Evolutionary conservation across 108 stramenopile genomes (phyloP), one percentile per base, ranked within the genome.

Genomic region (Licmophora abbreviata): DNA sequence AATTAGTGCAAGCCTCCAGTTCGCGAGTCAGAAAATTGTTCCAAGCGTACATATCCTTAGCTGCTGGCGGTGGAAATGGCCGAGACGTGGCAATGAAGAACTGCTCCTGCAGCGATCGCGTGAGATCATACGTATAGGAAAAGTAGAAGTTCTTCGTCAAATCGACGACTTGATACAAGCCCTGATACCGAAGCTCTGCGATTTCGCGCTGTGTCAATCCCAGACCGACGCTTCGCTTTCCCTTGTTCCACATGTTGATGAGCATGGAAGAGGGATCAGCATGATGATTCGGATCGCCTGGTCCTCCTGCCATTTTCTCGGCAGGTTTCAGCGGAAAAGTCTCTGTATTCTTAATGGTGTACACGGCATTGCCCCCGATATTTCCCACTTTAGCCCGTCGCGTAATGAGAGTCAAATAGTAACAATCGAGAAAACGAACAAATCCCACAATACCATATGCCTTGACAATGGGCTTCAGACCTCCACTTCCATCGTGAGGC

Each of bases 61-160:
- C 85, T 10, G 87, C 89, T 20, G 80, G 81, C 33, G 81, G 89
- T 20, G 81, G 93, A 56, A 78, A 85, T 7, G 87, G 83, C 24
- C 80, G 46, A 27, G 69, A 64, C 29, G 79, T 77, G 32, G 87
- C 86, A 15, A 87, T 64, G n/a, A 94, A 49, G 57, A 93, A 88
- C 57, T 97, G 96, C 51, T 95, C 85, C 59, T 99, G 98, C 40
- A 97, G 57, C 45, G 83, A 84, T 45, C 86, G 58, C 15, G 96
- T 96, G 49, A 99, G 51, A 44, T 99, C 77, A 69, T 89, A 95
- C 0, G 94, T 93, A 59, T 99, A 99, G 18, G 85, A 88, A 59
- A 95, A 99, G 75, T 83, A 99, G 64, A 96, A 99, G 59, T 95
- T 90, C 48, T 96, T 97, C 23, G 90, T 83, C 42, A 99, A 69